phyloP scores from a whole-genome alignment of 768 basidiomycete species.

The Steccherinum ochraceum region DNA sequence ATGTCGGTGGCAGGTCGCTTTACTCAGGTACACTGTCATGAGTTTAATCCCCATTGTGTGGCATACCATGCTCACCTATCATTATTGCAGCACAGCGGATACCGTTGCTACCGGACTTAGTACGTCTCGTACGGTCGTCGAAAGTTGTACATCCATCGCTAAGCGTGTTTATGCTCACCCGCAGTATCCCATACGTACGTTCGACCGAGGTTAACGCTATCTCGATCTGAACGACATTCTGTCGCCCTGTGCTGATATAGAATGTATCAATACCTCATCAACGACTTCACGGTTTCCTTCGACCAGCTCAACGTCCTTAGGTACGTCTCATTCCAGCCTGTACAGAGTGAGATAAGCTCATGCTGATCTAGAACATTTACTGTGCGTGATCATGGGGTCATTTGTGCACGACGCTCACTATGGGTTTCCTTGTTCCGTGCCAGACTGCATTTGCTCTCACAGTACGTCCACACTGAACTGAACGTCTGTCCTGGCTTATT shows the following conservation, averaged over 20 bases:
- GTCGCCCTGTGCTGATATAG: neutral
- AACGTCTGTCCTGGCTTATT: neutral
- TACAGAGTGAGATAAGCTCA: constrained; percentile 14
- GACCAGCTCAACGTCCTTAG: constrained; percentile 5
- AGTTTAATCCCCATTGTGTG: neutral
- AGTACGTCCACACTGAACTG: neutral
- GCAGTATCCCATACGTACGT: neutral
- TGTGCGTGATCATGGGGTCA: too few species aligned
- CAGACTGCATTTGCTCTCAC: neutral
- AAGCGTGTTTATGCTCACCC: neutral
- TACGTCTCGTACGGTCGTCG: constrained; percentile 20
- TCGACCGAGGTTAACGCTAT: neutral
- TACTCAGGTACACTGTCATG: neutral
- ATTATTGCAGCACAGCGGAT: constrained; percentile 15
- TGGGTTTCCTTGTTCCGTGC: too few species aligned
- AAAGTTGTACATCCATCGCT: neutral
- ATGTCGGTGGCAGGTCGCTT: neutral
- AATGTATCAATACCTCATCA: constrained; percentile 18
- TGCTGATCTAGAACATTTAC: neutral
- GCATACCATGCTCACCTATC: too few species aligned
- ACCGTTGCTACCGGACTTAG: constrained; percentile 16
- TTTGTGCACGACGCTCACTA: too few species aligned
- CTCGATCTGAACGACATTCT: neutral
- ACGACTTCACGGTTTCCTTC: constrained; percentile 15
- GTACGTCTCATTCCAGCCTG: neutral